Conservation (phyloP, 768 basidiomycete species). For the Steccherinum ochraceum region DNA sequence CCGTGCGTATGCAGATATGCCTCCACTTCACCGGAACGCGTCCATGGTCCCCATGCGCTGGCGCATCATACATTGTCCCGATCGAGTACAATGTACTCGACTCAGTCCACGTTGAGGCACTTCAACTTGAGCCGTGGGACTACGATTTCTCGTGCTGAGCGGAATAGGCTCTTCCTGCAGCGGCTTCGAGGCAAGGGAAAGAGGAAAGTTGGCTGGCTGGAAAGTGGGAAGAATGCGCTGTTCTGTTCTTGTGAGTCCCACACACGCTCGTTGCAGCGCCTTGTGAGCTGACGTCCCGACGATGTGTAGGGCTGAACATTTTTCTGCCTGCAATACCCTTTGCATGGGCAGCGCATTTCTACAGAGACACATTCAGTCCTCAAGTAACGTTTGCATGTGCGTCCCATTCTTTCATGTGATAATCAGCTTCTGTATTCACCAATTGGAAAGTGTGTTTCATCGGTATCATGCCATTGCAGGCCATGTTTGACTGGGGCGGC, state of each 20-base stretch:
- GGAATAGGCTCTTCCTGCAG: conserved; percentile 28
- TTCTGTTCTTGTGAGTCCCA: conserved; percentile 62
- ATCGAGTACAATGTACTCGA: too few relatives aligned
- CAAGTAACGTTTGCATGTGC: too few relatives aligned
- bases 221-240: conserved; percentile 39
- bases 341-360: conserved; percentile 57
- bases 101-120: too few relatives aligned
- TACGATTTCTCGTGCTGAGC: too few relatives aligned
- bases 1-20: too few relatives aligned
- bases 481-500: conserved; percentile 59
- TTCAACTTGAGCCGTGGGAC: too few relatives aligned
- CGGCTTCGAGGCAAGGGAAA: conserved; percentile 40
- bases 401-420: conserved; percentile 35
- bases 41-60: too few relatives aligned
- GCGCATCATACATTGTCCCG: too few relatives aligned
- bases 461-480: conserved; percentile 55
- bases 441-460: conserved; percentile 16
- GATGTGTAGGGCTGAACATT: conserved; percentile 33
- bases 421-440: conserved; percentile 1
- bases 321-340: conserved; percentile 53
- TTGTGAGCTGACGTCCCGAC: neutral
- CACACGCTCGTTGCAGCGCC: conserved; percentile 12
- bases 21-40: too few relatives aligned
- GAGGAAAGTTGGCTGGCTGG: conserved; percentile 31
- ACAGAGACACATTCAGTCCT: too few relatives aligned